A percentile compares a stretch with the other conserved stretches of the same genome.
Conservation (phyloP, 108 stramenopile genomes). For the Fragilariopsis cylindrus region DNA sequence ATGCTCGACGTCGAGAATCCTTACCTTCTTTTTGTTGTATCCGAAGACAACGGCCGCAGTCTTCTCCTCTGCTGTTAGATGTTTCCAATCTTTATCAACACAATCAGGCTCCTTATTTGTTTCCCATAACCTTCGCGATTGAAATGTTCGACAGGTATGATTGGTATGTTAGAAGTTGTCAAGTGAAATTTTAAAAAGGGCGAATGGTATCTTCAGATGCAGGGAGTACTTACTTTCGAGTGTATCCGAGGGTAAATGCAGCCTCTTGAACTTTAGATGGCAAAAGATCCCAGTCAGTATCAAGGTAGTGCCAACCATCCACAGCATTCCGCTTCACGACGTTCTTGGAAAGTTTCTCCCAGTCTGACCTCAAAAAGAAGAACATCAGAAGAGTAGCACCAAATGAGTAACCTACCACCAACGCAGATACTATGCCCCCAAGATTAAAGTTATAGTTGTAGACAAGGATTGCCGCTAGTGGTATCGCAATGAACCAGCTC, state of each 20-base stretch:
- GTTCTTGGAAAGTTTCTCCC: conserved; percentile 30
- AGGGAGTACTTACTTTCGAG: conserved; percentile 9
- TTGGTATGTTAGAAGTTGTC: neutral
- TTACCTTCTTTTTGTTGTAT: conserved; percentile 46
- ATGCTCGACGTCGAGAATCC: neutral
- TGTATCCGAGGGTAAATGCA: conserved; percentile 43
- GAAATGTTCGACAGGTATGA: neutral
- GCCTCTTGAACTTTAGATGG: conserved; percentile 45
- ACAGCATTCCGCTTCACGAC: conserved; percentile 17
- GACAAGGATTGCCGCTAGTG: conserved; percentile 42
- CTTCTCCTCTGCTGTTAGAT: conserved; percentile 44
- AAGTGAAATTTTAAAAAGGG: neutral
- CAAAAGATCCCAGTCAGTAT: conserved; percentile 47
- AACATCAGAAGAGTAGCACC: conserved; percentile 41
- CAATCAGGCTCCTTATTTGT: conserved; percentile 29
- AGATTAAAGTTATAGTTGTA: conserved; percentile 40
- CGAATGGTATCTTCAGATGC: too few species aligned
- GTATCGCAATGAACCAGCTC: conserved; percentile 61
- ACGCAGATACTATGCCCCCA: conserved; percentile 43
- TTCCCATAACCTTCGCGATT: conserved; percentile 33
- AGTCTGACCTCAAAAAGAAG: conserved; percentile 49
- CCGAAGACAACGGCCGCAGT: conserved; percentile 43
- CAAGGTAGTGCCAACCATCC: conserved; percentile 20
- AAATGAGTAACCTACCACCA: conserved; percentile 55
- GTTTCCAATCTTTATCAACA: conserved; percentile 33